Evolutionary conservation across 352 stramenopile species (phyloP).

Genomic region (Peronospora farinosa): DNA sequence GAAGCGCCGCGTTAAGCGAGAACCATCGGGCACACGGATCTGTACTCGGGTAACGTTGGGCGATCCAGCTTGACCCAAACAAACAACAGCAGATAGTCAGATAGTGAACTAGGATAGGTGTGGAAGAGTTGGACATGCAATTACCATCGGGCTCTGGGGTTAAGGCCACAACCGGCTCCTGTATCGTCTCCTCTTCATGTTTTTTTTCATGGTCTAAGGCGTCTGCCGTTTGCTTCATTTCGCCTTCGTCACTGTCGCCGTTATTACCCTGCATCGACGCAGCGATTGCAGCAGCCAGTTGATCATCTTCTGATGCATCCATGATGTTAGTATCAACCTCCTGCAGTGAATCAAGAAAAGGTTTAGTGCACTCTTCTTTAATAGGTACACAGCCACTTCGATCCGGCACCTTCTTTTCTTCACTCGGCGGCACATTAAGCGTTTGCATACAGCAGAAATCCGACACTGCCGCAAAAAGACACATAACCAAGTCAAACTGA

Average conservation of each 20-base stretch:
- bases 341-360: slow-evolving; percentile 9
- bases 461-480: slow-evolving; percentile 32
- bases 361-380: not conserved
- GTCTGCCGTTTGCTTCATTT: slow-evolving; percentile 25
- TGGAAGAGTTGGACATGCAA: not conserved
- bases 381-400: not conserved
- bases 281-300: slow-evolving; percentile 73
- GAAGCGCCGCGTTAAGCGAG: slow-evolving; percentile 63
- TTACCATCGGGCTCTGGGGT: slow-evolving; percentile 53
- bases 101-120: slow-evolving; percentile 1
- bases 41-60: slow-evolving; percentile 58
- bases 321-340: slow-evolving; percentile 31
- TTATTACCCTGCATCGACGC: slow-evolving; percentile 57
- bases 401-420: slow-evolving; percentile 18
- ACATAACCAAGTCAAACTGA: not conserved
- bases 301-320: slow-evolving; percentile 67
- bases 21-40: slow-evolving; percentile 60
- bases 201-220: slow-evolving; percentile 31
- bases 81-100: slow-evolving; percentile 6
- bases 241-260: slow-evolving; percentile 30
- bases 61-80: slow-evolving; percentile 31
- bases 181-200: slow-evolving; percentile 38
- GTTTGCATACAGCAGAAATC: slow-evolving; percentile 59
- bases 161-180: slow-evolving; percentile 38
- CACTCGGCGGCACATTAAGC: slow-evolving; percentile 24